A percentile compares a stretch with the other conserved stretches of the same genome.
Evolutionary conservation across 257 asterid genomes (phyloP).

Genomic region (Solanum sitiens): DNA sequence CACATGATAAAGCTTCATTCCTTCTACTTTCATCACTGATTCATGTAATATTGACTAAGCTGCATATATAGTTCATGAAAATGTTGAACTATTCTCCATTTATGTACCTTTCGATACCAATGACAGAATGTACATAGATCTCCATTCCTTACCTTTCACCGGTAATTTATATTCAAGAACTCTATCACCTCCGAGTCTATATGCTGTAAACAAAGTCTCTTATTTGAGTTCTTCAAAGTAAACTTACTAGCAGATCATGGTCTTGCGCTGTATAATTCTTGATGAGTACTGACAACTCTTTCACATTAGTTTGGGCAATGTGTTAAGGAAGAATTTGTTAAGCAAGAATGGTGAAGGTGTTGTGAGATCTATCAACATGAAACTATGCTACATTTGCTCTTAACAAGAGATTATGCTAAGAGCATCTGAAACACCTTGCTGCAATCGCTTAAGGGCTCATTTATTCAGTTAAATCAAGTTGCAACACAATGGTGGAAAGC

Average conservation of each 20-base stretch:
- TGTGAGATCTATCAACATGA: no score
- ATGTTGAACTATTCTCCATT: not conserved
- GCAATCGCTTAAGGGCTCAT: no score
- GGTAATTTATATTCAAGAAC: not conserved
- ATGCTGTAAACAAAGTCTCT: not conserved
- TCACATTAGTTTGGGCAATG: conserved; percentile 21
- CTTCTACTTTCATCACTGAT: not conserved
- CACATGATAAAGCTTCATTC: not conserved
- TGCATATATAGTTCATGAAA: not conserved
- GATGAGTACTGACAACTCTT: conserved; percentile 61
- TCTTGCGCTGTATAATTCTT: conserved; percentile 39
- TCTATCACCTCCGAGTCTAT: not conserved
- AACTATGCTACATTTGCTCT: no score
- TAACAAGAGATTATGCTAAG: no score
- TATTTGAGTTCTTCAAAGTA: not conserved
- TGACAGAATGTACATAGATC: not conserved
- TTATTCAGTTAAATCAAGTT: no score
- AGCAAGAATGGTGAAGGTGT: no score
- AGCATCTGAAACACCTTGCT: no score
- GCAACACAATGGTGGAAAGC: no score
- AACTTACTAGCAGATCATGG: conserved; percentile 11
- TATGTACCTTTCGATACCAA: not conserved
- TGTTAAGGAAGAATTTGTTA: no score
- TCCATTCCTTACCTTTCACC: not conserved
- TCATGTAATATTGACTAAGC: not conserved